Percentiles rank a stretch among this genome's conserved stretches.
Evolutionary conservation across 2,329 filamentous ascomycete genomes (phyloP).

Genomic region (Simplicillium sp.): DNA sequence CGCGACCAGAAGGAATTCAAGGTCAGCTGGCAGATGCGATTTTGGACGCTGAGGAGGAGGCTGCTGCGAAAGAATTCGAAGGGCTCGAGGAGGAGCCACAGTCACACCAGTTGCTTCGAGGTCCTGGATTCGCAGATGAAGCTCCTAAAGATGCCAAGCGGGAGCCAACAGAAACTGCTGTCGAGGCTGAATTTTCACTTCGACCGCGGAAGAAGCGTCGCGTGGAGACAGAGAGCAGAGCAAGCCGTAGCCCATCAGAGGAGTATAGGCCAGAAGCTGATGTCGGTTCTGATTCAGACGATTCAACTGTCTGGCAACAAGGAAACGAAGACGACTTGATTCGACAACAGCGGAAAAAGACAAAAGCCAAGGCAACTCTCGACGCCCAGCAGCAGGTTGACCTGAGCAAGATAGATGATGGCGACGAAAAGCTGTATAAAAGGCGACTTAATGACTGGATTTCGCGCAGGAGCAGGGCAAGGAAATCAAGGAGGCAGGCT

Average conservation of each 20-base stretch:
- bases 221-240: conserved; percentile 16
- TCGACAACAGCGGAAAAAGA: conserved; percentile 30
- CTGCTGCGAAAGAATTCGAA: conserved; percentile 30
- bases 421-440: conserved; percentile 75
- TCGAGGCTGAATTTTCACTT: conserved; percentile 46
- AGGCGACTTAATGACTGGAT: conserved; percentile 69
- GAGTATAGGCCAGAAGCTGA: conserved; percentile 31
- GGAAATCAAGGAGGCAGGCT: conserved; percentile 25
- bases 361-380: conserved; percentile 25
- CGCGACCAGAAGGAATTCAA: conserved; percentile 50
- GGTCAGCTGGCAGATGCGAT: conserved; percentile 69
- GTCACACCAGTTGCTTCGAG: conserved; percentile 65
- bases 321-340: conserved; percentile 27
- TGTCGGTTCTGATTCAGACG: conserved; percentile 21
- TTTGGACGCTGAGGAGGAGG: conserved; percentile 72
- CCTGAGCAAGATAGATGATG: conserved; percentile 67
- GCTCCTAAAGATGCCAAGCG: conserved; percentile 3
- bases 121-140: conserved; percentile 56
- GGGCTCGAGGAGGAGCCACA: conserved; percentile 36
- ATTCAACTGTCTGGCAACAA: conserved; percentile 26
- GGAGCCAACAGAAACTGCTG: conserved; percentile 14
- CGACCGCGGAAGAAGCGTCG: conserved; percentile 49
- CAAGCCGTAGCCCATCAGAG: conserved; percentile 28
- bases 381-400: conserved; percentile 33
- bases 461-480: conserved; percentile 32